These are phyloP conservation scores for Cyberlindnera nakhonratchasimensis DNA, from an alignment of 805 yeast genomes.

Conservation along the genomic window DNA sequence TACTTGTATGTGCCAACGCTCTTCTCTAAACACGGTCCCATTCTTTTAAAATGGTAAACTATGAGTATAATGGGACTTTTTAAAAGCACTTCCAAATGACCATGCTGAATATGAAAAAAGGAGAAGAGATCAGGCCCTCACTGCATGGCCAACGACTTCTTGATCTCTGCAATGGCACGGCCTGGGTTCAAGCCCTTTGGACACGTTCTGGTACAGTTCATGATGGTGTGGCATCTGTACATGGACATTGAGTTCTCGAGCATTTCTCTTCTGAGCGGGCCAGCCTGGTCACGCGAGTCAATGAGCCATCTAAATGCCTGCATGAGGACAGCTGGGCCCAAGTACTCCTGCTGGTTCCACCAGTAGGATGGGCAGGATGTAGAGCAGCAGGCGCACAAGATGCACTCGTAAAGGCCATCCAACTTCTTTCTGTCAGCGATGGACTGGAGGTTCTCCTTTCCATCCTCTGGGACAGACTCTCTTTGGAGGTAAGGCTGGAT, in stretches of 20 bases:
- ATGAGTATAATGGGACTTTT: too few relatives aligned
- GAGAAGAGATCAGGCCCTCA: neutral
- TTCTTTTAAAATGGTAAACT: too few relatives aligned
- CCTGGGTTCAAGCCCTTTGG: constrained; percentile 99
- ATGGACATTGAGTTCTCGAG: constrained; percentile 95
- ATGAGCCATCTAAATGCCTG: constrained; percentile 99
- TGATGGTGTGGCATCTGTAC: constrained; percentile 98
- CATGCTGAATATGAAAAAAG: neutral
- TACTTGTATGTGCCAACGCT: too few relatives aligned
- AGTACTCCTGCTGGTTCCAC: constrained; percentile 99
- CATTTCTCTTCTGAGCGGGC: constrained; percentile 75
- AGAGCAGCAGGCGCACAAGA: constrained; percentile 97
- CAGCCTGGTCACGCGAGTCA: constrained; percentile 94
- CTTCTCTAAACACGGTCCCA: too few relatives aligned
- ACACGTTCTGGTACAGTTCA: constrained; percentile 98
- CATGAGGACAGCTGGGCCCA: constrained; percentile 98
- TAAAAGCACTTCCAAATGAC: neutral
- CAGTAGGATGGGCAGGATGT: constrained; percentile 99
- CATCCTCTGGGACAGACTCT: constrained; percentile 71
- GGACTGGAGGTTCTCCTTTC: constrained; percentile 88
- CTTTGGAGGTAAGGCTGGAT: constrained; percentile 96
- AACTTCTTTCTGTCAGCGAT: constrained; percentile 91
- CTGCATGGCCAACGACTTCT: constrained; percentile 78
- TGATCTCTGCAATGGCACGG: constrained; percentile 93
- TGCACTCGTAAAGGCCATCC: constrained; percentile 97